Evolutionary conservation across 257 asterid genomes (phyloP), one percentile per base, ranked within the genome.

Genomic region (Ehretia macrophylla): DNA sequence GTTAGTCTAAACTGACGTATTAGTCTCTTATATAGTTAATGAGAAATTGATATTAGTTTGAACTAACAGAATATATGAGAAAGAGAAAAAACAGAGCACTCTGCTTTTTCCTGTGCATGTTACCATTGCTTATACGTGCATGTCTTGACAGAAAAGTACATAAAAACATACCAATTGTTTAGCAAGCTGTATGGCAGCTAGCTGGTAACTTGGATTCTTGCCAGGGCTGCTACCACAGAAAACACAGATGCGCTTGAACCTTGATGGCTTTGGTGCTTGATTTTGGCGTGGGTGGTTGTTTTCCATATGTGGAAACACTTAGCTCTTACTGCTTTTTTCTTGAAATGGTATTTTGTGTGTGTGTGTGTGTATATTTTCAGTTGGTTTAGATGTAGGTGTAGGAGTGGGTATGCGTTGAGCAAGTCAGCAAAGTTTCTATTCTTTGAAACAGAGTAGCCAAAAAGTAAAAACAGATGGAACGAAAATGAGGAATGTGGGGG

Each of bases 221-320:
- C 96, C 96, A 0, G 91, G 84, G 68, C 95, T 85, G 77, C 95
- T 85, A 8, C 95, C 95, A 65, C 96, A 87, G 73, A 85, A 85
- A 13, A 85, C 94, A 67, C 96, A 85, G 5, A 87, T 65, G 22
- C 94, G 67, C 68, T 79, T 81, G 89, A 88, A 88, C 80, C 96
- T 79, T 59, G 96, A 87, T 49, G 21, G 54, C 11, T 52, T 74
- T 74, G 35, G 67, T 59, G 51, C 45, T 52, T 61, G 35, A 38
- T 61, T 10, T 42, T 60, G 64, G 47, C 38, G 23, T n/a, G n/a
- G n/a, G n/a, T 54, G 64, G 20, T 66, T 70, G 46, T 72, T 80
- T 72, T 85, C 95, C 95, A 86, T 86, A 48, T 17, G 14, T 54
- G 49, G 18, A 8, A 10, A 10, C n/a, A 14, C 13, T 13, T 14